These are phyloP conservation scores for Aspergillus sp. DNA, from an alignment of 2,329 filamentous ascomycete species.

Conservation along the genomic window DNA sequence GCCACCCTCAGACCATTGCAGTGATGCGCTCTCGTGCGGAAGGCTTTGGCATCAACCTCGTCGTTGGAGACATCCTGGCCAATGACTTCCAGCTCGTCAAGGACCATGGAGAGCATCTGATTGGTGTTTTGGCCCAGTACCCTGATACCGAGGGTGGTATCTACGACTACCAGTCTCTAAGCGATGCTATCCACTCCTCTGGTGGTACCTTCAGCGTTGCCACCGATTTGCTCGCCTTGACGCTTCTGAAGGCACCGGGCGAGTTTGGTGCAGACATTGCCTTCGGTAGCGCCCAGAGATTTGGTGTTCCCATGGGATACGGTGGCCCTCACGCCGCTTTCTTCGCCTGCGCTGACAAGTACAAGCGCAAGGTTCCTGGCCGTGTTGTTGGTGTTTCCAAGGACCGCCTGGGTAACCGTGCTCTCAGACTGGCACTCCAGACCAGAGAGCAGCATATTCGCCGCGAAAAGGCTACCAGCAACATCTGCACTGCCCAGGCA, in stretches of 20 bases:
- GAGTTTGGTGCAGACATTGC: slow-evolving; percentile 96
- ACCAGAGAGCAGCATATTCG: slow-evolving; percentile 95
- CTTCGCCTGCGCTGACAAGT: slow-evolving; percentile 86
- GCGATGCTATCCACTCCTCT: slow-evolving; percentile 73
- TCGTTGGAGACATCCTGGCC: slow-evolving; percentile 69
- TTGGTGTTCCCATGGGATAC: slow-evolving; percentile 88
- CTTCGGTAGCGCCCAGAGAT: slow-evolving; percentile 87
- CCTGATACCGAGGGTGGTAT: slow-evolving; percentile 84
- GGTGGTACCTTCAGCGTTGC: slow-evolving; percentile 82
- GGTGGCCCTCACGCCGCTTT: slow-evolving; percentile 96
- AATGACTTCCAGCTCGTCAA: slow-evolving; percentile 66
- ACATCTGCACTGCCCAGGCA: slow-evolving; percentile 94
- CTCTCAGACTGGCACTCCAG: slow-evolving; percentile 81
- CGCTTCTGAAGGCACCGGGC: slow-evolving; percentile 81
- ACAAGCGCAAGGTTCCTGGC: slow-evolving; percentile 93
- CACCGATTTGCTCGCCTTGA: slow-evolving; percentile 85
- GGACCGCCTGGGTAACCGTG: slow-evolving; percentile 78
- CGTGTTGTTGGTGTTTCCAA: slow-evolving; percentile 89
- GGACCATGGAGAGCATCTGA: slow-evolving; percentile 73
- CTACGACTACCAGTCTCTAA: slow-evolving; percentile 70
- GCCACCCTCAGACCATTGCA: slow-evolving; percentile 81
- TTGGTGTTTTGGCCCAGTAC: slow-evolving; percentile 93
- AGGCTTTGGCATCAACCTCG: slow-evolving; percentile 84
- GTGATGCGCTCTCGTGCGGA: slow-evolving; percentile 83
- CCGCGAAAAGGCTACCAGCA: slow-evolving; percentile 94